Percentiles rank a stretch among this genome's conserved stretches.
Conservation (phyloP, 2,329 filamentous ascomycete species). For the Pseudogymnoascus sp. region DNA sequence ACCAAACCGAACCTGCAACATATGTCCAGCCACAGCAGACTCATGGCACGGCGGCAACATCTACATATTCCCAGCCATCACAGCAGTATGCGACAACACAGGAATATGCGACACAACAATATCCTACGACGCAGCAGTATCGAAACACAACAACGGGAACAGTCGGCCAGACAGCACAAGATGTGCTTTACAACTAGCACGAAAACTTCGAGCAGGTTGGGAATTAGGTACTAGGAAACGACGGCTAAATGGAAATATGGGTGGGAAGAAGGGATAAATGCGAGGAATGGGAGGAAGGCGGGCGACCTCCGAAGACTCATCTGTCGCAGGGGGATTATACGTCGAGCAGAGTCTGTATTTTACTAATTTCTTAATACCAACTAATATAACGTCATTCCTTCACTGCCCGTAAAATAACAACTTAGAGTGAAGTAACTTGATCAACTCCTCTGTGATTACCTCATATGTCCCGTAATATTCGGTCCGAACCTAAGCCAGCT, state of each 20-base stretch:
- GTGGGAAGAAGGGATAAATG: not conserved
- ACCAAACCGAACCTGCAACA: not conserved
- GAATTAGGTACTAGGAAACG: not conserved
- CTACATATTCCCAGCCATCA: not conserved
- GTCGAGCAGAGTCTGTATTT: not conserved
- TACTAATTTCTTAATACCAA: slow-evolving; percentile 6
- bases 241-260: not conserved
- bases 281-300: not conserved
- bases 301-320: not conserved
- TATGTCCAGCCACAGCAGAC: not conserved
- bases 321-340: not conserved
- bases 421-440: not conserved
- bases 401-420: not conserved
- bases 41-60: not conserved
- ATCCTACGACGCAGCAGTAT: not conserved
- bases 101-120: not conserved
- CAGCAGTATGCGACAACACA: not conserved
- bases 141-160: not conserved
- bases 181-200: not conserved
- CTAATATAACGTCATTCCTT: not conserved
- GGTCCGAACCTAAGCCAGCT: no score
- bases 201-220: not conserved
- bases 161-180: not conserved
- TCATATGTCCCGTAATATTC: not conserved
- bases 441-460: not conserved